Conservation (phyloP, 2,329 filamentous ascomycete species). For the Claviceps sp. region DNA sequence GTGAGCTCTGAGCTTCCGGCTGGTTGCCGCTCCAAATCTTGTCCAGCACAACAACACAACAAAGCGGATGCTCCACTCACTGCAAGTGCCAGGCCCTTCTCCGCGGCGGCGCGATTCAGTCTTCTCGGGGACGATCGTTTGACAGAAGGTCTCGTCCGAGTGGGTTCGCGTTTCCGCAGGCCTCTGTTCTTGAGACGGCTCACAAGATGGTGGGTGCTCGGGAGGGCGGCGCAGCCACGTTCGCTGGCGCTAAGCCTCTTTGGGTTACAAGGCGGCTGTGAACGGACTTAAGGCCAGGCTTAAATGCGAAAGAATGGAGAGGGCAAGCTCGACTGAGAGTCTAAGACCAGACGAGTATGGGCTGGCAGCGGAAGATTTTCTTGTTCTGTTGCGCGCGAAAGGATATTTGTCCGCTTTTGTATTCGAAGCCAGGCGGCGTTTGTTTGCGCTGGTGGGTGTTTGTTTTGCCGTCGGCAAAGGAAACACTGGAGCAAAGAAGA, state of each 20-base stretch:
- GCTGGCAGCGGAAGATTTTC: not conserved
- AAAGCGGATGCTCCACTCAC: not conserved
- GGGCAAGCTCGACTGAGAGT: not conserved
- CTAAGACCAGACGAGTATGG: not conserved
- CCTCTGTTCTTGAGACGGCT: not conserved
- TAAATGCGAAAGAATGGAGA: slow-evolving; percentile 1
- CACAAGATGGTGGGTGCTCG: not conserved
- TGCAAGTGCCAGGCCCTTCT: not conserved
- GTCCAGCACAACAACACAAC: not conserved
- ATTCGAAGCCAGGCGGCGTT: too few species aligned
- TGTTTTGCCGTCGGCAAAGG: not conserved
- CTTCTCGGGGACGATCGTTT: too few species aligned
- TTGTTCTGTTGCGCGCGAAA: not conserved
- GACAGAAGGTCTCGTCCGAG: not conserved
- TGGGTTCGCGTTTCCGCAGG: not conserved
- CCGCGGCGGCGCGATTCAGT: too few species aligned
- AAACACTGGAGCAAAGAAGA: not conserved
- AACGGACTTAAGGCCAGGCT: slow-evolving; percentile 2
- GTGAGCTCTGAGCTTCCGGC: not conserved
- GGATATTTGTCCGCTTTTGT: not conserved
- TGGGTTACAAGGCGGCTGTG: slow-evolving; percentile 1
- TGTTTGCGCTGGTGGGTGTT: not conserved
- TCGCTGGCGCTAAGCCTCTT: not conserved
- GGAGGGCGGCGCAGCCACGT: not conserved
- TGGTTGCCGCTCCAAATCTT: not conserved